Evolutionary conservation across 1,284 basidiomycete species (phyloP), one percentile per base, ranked within the genome.

Genomic region (Boletus mariae): DNA sequence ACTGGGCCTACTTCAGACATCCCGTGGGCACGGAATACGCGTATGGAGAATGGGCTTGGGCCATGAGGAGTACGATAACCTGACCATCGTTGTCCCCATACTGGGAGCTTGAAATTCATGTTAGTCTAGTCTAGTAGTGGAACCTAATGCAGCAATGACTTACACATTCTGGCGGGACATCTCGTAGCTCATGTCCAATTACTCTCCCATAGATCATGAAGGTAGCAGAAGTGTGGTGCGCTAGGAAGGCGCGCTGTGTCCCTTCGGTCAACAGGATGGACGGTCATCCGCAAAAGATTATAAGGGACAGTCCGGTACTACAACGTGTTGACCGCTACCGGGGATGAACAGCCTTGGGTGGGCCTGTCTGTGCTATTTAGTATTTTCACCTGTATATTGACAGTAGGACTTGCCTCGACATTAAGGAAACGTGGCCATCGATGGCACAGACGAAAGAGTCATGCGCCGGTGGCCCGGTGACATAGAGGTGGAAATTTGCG

Each of bases 61-160:
- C 68, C 65, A 37, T 51, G 56, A 47, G 65, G 57, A 52, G 40
- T 42, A 55, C 54, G 61, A 52, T 65, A 54, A 17, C 56, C 51
- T 26, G 61, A 50, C 65, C 65, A 67, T 34, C 68, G 65, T 51
- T 69, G 66, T 55, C 69, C 69, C 68, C 68, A 71, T 53, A 70
- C 55, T 15, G 68, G 63, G 34, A 71, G 56, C 65, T 67, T 58
- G 41, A 17, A 29, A 26, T 44, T n/a, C 32, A 45, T 28, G 49
- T 67, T 20, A 20, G 20, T 20, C 20, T 41, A 71, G 61, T 38
- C 41, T 42, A 38, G 15, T 26, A 31, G 45, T n/a, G 23, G 20
- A 46, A 49, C n/a, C n/a, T 11, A 12, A 26, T 40, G 51, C 17
- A 45, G 40, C 43, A 37, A 51, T 7, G 40, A 56, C 70, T 62